These are phyloP conservation scores for Friedmanniomyces simplex DNA, from an alignment of 495 filamentous ascomycete genomes.

Conservation along the genomic window DNA sequence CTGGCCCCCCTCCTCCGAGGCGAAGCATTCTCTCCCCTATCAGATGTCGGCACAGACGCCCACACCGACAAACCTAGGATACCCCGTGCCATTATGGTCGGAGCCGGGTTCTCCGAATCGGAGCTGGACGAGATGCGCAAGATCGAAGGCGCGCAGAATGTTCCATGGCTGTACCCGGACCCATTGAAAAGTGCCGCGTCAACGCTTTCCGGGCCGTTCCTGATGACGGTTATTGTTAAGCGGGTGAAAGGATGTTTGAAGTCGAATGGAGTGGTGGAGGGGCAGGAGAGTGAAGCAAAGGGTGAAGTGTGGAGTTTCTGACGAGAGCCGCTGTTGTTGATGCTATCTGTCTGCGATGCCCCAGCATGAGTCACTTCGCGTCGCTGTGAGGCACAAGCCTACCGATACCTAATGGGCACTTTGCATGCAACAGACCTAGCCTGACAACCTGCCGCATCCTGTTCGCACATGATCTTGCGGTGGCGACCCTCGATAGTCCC, in stretches of 20 bases:
- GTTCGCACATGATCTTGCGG: no score
- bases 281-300: constrained; percentile 3
- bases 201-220: background rate
- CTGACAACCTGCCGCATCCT: no score
- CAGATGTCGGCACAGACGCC: constrained; percentile 7
- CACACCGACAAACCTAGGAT: background rate
- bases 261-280: constrained; percentile 4
- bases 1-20: constrained; percentile 7
- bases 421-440: no score
- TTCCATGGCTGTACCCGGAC: constrained; percentile 14
- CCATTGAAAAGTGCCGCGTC: constrained; percentile 9
- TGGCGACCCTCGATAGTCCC: no score
- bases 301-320: constrained; percentile 9
- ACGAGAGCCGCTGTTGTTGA: background rate
- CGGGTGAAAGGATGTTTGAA: constrained; percentile 10
- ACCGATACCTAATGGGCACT: no score
- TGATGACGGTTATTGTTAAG: constrained; percentile 10
- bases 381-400: no score
- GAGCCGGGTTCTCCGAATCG: constrained; percentile 7
- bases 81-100: constrained; percentile 12
- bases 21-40: background rate
- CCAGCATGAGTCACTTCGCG: no score
- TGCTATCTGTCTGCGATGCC: no score
- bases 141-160: constrained; percentile 3
- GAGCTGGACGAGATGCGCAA: constrained; percentile 9